These are phyloP conservation scores for Candida multigemmis DNA, from an alignment of 805 yeast genomes.

Conservation along the genomic window DNA sequence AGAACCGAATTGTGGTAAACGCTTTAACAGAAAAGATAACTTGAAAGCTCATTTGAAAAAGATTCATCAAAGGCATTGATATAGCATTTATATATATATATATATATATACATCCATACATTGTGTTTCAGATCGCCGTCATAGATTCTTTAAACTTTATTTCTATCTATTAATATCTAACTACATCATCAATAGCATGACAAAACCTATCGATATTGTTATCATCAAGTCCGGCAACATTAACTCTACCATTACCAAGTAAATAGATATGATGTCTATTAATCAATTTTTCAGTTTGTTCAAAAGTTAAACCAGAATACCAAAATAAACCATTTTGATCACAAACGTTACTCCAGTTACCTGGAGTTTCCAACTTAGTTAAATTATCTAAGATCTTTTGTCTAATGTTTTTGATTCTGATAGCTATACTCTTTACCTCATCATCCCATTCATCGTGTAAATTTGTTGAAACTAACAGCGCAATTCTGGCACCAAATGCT, in stretches of 20 bases:
- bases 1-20: conserved; percentile 41
- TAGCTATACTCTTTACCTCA: conserved; percentile 21
- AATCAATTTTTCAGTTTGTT: conserved; percentile 21
- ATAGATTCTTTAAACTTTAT: background rate
- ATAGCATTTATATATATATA: background rate
- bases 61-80: conserved; percentile 36
- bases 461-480: conserved; percentile 20
- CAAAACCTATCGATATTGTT: conserved; percentile 30
- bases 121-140: background rate
- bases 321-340: conserved; percentile 35
- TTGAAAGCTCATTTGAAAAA: conserved; percentile 55
- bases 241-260: conserved; percentile 31
- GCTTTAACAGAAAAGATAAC: conserved; percentile 53
- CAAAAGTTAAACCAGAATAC: conserved; percentile 29
- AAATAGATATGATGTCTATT: conserved; percentile 29
- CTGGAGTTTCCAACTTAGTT: conserved; percentile 29
- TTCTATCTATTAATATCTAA: conserved; percentile 8
- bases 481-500: conserved; percentile 37
- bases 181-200: conserved; percentile 26
- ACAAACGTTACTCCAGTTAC: conserved; percentile 29
- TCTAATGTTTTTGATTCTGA: conserved; percentile 24
- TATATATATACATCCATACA: background rate
- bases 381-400: conserved; percentile 17
- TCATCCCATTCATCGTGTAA: conserved; percentile 22
- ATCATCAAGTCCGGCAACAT: conserved; percentile 35